Evolutionary conservation across 2,329 filamentous ascomycete species (phyloP).

Genomic region (Sporothrix dimorphospora): DNA sequence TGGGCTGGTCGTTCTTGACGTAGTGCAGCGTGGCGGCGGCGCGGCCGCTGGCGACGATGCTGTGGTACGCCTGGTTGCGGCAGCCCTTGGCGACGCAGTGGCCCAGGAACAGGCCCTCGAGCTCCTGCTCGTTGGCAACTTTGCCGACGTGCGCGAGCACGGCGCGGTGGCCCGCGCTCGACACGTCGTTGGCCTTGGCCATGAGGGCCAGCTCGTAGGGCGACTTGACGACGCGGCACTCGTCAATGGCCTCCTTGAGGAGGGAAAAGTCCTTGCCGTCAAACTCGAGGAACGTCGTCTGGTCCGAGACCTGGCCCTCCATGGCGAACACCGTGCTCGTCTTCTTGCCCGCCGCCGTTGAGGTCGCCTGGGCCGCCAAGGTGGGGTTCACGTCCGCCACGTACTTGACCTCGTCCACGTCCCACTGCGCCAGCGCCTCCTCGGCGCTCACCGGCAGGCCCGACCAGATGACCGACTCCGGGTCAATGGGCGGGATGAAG

Average conservation of each 20-base stretch:
- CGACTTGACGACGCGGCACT: conserved; percentile 71
- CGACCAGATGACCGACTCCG: conserved; percentile 91
- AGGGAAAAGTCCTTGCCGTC: conserved; percentile 61
- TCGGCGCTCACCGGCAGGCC: conserved; percentile 78
- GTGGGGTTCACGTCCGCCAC: conserved; percentile 75
- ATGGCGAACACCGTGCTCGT: conserved; percentile 70
- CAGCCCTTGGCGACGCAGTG: conserved; percentile 74
- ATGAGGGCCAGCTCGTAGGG: conserved; percentile 75
- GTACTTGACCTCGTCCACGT: conserved; percentile 76
- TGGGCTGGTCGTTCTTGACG: conserved; percentile 72
- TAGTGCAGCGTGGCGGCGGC: conserved; percentile 89
- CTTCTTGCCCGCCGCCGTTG: conserved; percentile 40
- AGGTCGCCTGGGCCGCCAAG: conserved; percentile 57
- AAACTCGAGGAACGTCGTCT: conserved; percentile 72
- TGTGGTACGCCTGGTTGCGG: conserved; percentile 83
- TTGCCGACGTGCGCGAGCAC: conserved; percentile 63
- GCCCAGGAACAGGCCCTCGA: conserved; percentile 80
- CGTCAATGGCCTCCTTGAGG: conserved; percentile 67
- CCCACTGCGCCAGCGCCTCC: conserved; percentile 76
- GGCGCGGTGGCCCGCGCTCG: conserved; percentile 66
- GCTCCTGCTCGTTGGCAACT: conserved; percentile 77
- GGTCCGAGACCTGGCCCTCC: conserved; percentile 72
- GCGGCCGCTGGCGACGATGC: conserved; percentile 79
- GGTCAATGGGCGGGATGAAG: conserved; percentile 86
- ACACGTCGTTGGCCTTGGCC: conserved; percentile 71